These are phyloP conservation scores for Obba rivulosa DNA, from an alignment of 768 basidiomycete species.

Conservation along the genomic window DNA sequence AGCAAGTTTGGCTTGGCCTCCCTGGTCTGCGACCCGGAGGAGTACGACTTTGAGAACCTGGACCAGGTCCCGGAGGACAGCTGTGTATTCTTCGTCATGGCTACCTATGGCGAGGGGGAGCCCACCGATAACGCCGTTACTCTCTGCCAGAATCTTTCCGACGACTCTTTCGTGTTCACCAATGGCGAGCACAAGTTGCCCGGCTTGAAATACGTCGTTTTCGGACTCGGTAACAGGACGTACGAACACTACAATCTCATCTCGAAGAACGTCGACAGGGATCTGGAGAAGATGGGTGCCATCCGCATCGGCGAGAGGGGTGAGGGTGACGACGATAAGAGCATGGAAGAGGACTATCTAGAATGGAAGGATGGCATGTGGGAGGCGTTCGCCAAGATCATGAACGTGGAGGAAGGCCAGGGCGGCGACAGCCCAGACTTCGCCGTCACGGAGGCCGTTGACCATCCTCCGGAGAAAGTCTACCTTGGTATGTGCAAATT, in stretches of 20 bases:
- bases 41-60: slow-evolving; percentile 97
- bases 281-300: slow-evolving; percentile 76
- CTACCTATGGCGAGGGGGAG: slow-evolving; percentile 98
- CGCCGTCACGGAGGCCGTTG: slow-evolving; percentile 75
- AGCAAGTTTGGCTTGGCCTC: slow-evolving; percentile 92
- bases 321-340: slow-evolving; percentile 98
- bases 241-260: slow-evolving; percentile 98
- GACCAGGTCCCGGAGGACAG: slow-evolving; percentile 85
- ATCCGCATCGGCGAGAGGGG: slow-evolving; percentile 82
- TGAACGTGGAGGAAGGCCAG: slow-evolving; percentile 94
- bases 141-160: slow-evolving; percentile 87
- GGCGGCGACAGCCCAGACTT: slow-evolving; percentile 96
- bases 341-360: slow-evolving; percentile 99
- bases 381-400: slow-evolving; percentile 74
- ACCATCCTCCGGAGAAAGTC: slow-evolving; percentile 79
- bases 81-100: slow-evolving; percentile 92
- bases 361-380: slow-evolving; percentile 99
- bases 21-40: slow-evolving; percentile 96
- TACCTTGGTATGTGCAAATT: slow-evolving; percentile 65
- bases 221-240: slow-evolving; percentile 87
- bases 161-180: slow-evolving; percentile 83
- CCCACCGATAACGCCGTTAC: slow-evolving; percentile 97
- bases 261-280: slow-evolving; percentile 68
- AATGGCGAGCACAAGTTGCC: slow-evolving; percentile 70
- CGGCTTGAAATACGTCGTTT: slow-evolving; percentile 91